Conservation (phyloP, 2,329 filamentous ascomycete genomes). For the Delphinella strobiligena region DNA sequence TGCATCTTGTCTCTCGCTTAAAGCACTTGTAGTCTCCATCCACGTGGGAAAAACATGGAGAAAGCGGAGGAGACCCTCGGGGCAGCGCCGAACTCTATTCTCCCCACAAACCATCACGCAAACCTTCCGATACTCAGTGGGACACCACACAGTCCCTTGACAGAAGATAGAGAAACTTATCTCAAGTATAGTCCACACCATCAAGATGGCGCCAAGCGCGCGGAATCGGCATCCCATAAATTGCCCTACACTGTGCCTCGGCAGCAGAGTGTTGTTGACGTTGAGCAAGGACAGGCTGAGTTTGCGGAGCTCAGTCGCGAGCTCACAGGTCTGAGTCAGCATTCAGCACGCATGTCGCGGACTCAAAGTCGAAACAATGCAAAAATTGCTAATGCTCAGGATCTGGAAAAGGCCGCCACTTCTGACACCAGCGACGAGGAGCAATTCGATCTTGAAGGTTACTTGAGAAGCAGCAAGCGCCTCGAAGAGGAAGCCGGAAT, state of each 20-base stretch:
- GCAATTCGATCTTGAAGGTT: slow-evolving; percentile 63
- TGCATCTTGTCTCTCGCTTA: too few species aligned
- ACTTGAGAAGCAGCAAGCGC: slow-evolving; percentile 57
- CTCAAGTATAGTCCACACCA: not conserved
- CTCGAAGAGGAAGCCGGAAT: slow-evolving; percentile 69
- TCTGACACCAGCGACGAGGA: slow-evolving; percentile 32
- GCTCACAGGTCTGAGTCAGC: slow-evolving; percentile 28
- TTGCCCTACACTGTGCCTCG: slow-evolving; percentile 9
- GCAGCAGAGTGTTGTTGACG: slow-evolving; percentile 40
- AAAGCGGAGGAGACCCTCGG: slow-evolving; percentile 13
- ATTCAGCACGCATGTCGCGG: slow-evolving; percentile 27
- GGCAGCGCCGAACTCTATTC: slow-evolving; percentile 15
- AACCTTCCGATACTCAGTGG: slow-evolving; percentile 9
- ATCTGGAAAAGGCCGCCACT: slow-evolving; percentile 47
- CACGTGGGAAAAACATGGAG: slow-evolving; percentile 12
- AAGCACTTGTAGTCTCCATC: too few species aligned
- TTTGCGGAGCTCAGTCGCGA: slow-evolving; percentile 52
- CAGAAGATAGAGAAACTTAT: not conserved
- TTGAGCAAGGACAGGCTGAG: slow-evolving; percentile 56
- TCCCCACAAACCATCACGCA: slow-evolving; percentile 15
- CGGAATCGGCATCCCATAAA: not conserved
- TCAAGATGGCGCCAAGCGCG: not conserved
- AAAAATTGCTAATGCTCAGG: slow-evolving; percentile 29
- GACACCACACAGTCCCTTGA: slow-evolving; percentile 5
- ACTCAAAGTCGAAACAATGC: slow-evolving; percentile 34